Percentiles rank a stretch among this genome's conserved stretches.
phyloP scores from a whole-genome alignment of 2,329 filamentous ascomycete genomes.

The Monosporascus sp. region DNA sequence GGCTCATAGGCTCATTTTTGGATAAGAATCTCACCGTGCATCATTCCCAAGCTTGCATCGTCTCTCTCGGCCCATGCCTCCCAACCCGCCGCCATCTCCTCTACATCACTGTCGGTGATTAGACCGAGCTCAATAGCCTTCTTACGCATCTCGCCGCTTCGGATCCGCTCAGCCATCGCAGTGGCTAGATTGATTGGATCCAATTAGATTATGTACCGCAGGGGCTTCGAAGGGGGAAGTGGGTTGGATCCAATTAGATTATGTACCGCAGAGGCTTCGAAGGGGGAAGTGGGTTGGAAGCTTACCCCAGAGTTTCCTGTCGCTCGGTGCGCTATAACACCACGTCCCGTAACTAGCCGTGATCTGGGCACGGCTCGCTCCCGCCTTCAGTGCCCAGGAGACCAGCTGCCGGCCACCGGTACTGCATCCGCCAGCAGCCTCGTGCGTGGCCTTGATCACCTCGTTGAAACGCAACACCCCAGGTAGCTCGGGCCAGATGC shows the following conservation, averaged over 20 bases:
- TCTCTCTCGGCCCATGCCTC: slow-evolving; percentile 19
- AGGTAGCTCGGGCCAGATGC: slow-evolving; percentile 23
- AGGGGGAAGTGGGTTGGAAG: background rate
- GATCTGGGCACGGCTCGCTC: slow-evolving; percentile 5
- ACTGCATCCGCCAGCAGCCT: slow-evolving; percentile 14
- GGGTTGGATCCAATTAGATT: background rate
- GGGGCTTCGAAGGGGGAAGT: background rate
- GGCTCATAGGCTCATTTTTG: slow-evolving; percentile 13
- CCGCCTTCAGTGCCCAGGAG: slow-evolving; percentile 24
- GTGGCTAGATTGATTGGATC: slow-evolving; percentile 10
- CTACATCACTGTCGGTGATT: slow-evolving; percentile 14
- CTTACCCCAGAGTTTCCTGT: slow-evolving; percentile 17
- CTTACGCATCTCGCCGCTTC: slow-evolving; percentile 16
- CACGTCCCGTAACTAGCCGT: slow-evolving; percentile 14
- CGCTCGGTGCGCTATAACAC: slow-evolving; percentile 13
- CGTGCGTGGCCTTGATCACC: slow-evolving; percentile 10
- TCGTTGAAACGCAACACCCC: slow-evolving; percentile 21
- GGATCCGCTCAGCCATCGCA: slow-evolving; percentile 13
- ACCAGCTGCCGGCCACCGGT: slow-evolving; percentile 21
- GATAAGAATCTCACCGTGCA: slow-evolving; percentile 20
- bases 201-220: too few species aligned
- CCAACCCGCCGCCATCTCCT: slow-evolving; percentile 22
- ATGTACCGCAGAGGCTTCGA: too few species aligned
- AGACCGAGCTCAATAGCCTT: slow-evolving; percentile 11
- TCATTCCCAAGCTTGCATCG: slow-evolving; percentile 18